Evolutionary conservation across 2,329 filamentous ascomycete genomes (phyloP).

Genomic region (Hypoxylon rubiginosum): DNA sequence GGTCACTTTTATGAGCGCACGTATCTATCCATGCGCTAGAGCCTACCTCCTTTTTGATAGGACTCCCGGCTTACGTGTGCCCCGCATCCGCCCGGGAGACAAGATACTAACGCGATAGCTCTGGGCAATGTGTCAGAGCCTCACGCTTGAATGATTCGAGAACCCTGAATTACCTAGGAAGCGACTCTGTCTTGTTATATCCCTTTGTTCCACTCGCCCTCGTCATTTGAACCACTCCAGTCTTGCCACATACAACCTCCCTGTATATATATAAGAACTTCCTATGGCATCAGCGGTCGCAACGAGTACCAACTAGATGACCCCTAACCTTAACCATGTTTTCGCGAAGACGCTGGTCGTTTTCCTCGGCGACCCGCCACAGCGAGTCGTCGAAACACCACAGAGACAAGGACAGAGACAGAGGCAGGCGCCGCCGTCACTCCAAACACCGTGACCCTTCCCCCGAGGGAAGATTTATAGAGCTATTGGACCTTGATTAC

Average conservation of each 20-base stretch:
- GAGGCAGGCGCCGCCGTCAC: constrained; percentile 4
- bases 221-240: constrained; percentile 25
- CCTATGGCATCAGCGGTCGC: constrained; percentile 19
- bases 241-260: constrained; percentile 30
- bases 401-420: constrained; percentile 12
- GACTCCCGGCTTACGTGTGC: constrained; percentile 19
- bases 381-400: constrained; percentile 20
- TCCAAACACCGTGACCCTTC: constrained; percentile 12
- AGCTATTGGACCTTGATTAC: constrained; percentile 45
- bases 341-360: constrained; percentile 21
- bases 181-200: constrained; percentile 6
- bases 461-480: constrained; percentile 36
- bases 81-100: constrained; percentile 23
- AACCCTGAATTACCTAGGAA: constrained; percentile 16
- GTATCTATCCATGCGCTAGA: constrained; percentile 19
- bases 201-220: constrained; percentile 16
- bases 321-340: constrained; percentile 32
- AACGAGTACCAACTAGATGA: constrained; percentile 4
- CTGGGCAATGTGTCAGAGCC: constrained; percentile 13
- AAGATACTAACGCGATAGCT: constrained; percentile 17
- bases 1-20: constrained; percentile 9
- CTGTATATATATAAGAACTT: not conserved
- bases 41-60: constrained; percentile 12
- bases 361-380: constrained; percentile 15
- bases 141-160: constrained; percentile 23